Base-by-base conservation (phyloP, 1,284 basidiomycete genomes). In the Cutaneotrichosporon sp. region DNA sequence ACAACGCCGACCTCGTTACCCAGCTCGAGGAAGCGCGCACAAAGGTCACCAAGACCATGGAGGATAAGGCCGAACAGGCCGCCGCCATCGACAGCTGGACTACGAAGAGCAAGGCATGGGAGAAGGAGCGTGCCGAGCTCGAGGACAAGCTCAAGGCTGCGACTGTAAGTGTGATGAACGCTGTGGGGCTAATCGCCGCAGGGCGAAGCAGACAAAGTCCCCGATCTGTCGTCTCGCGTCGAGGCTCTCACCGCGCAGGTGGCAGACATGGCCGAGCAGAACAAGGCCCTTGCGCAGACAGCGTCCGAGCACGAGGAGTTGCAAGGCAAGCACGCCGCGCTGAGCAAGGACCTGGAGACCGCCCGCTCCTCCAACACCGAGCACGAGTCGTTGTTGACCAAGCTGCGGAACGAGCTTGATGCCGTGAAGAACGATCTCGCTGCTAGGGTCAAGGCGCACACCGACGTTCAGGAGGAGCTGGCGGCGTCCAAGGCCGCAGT, bases 11-110 rank as follows among this genome's bases (percentile, higher is more conserved):
- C 14, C 58, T 76, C n/a, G 60, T 76, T 17, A 59, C 56, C 18
- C 74, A 75, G 60, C 62, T 76, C 23, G 72, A 72, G 47, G 75
- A 76, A 58, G 66, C 75, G 12, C 55, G 73, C 49, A 66, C 60
- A 35, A 69, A 68, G 45, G 68, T 75, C 17, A 64, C 70, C 21
- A 55, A 65, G 41, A 57, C 72, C 10, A 71, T 72, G 65, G 67
- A 73, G 55, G 72, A 74, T 53, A 71, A 73, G 49, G 69, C 67
- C 23, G 65, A 62, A n/a, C 52, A 73, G 44, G 64, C 59, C 4
- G 64, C 59, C 10, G n/a, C 23, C 23, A 52, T 69, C 4, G 64
- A 70, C 40, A 64, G 58, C 35, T 61, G 61, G 57, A 64, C 68
- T 47, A 56, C 49, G 18, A 65, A 66, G 52, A 43, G 42, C 21